These are phyloP conservation scores for Chaetomiaceae sp. DNA, from an alignment of 2,329 filamentous ascomycete species.

Conservation along the genomic window DNA sequence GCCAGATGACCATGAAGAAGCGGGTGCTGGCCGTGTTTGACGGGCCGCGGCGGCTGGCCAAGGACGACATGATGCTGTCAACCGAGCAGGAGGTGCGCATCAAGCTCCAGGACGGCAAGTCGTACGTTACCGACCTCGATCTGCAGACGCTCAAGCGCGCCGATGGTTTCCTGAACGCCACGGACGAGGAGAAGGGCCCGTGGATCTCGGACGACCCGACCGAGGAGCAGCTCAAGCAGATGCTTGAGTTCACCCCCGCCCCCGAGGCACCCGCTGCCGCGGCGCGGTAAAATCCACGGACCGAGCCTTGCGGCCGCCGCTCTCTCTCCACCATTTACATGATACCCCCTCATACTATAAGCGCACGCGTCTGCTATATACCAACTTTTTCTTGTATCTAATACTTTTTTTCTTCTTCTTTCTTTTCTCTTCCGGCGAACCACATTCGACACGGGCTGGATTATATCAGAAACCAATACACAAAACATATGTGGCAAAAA, in stretches of 20 bases:
- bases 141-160: constrained; percentile 83
- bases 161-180: constrained; percentile 75
- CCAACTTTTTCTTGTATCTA: background rate
- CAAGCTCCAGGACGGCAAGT: constrained; percentile 66
- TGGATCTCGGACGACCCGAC: constrained; percentile 73
- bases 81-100: constrained; percentile 91
- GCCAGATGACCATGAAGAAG: constrained; percentile 98
- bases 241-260: constrained; percentile 47
- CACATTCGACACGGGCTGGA: constrained; percentile 15
- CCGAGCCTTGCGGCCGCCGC: too few species aligned
- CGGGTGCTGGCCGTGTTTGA: constrained; percentile 91
- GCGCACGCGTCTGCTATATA: constrained; percentile 1
- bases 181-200: constrained; percentile 79
- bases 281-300: constrained; percentile 6
- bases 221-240: constrained; percentile 54
- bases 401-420: background rate
- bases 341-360: constrained; percentile 3
- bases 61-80: constrained; percentile 98
- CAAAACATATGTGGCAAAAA: constrained; percentile 4
- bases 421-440: constrained; percentile 9
- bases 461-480: constrained; percentile 1
- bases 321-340: background rate
- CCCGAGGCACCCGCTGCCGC: constrained; percentile 15
- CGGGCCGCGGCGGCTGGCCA: constrained; percentile 79
- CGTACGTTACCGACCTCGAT: constrained; percentile 89